A percentile compares a stretch with the other conserved stretches of the same genome.
Evolutionary conservation across 768 basidiomycete genomes (phyloP).

Genomic region (Macrolepiota albuminosa): DNA sequence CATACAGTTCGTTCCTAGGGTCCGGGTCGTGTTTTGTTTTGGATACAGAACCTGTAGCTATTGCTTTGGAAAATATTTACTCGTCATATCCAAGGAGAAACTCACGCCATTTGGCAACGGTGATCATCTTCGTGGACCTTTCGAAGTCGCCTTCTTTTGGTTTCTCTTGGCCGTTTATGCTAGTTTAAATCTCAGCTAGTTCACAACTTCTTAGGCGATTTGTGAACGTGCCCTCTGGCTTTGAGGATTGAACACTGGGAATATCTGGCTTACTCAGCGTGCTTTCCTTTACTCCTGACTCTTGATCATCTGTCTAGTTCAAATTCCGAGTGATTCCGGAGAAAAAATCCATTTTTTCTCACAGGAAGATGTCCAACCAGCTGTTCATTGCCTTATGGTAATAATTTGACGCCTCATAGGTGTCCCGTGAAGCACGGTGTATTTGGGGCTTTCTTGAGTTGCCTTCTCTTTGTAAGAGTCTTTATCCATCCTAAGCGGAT

Average conservation of each 20-base stretch:
- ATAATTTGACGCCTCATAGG: neutral
- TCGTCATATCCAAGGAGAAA: neutral
- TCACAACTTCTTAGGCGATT: no score
- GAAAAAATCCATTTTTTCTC: neutral
- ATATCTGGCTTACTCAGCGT: neutral
- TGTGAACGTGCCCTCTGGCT: neutral
- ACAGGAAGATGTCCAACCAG: neutral
- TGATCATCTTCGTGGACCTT: neutral
- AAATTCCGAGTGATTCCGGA: neutral
- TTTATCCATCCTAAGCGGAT: neutral
- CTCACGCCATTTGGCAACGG: neutral
- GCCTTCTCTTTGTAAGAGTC: neutral
- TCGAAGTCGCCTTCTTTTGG: neutral
- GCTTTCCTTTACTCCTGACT: neutral
- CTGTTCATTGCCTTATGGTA: neutral
- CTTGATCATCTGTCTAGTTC: neutral
- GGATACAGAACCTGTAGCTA: neutral
- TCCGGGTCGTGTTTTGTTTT: neutral
- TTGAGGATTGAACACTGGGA: neutral
- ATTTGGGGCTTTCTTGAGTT: neutral
- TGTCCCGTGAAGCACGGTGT: neutral
- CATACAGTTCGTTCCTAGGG: neutral
- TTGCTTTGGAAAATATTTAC: neutral
- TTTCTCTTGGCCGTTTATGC: neutral
- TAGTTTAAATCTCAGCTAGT: neutral